These are phyloP conservation scores for Pseudocercospora crystallina DNA, from an alignment of 2,329 filamentous ascomycete species.

Conservation along the genomic window DNA sequence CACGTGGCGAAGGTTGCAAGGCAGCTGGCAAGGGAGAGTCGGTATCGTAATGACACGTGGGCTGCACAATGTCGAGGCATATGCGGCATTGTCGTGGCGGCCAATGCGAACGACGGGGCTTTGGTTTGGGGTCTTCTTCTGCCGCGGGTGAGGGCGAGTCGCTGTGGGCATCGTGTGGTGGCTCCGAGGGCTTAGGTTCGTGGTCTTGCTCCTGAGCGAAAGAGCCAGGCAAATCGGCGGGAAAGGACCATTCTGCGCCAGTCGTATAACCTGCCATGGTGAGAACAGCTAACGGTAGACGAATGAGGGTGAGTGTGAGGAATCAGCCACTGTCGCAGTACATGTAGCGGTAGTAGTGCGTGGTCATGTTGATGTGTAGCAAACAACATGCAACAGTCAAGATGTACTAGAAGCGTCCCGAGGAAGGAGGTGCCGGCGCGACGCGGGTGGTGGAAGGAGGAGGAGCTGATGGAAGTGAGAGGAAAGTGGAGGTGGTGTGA, in stretches of 20 bases:
- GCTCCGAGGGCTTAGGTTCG: background rate
- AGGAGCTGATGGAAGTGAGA: too few species aligned
- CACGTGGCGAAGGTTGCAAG: conserved; percentile 56
- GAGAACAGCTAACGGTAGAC: background rate
- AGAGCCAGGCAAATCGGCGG: conserved; percentile 43
- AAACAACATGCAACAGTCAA: too few species aligned
- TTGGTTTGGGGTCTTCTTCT: conserved; percentile 15
- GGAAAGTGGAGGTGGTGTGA: too few species aligned
- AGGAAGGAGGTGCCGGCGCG: too few species aligned
- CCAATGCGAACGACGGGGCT: conserved; percentile 54
- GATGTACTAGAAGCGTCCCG: too few species aligned
- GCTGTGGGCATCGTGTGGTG: conserved; percentile 1
- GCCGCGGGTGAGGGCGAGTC: conserved; percentile 20
- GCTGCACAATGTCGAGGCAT: conserved; percentile 71
- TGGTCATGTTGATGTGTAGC: too few species aligned
- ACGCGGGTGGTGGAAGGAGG: too few species aligned
- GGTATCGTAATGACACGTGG: conserved; percentile 52
- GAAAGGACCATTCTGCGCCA: conserved; percentile 49
- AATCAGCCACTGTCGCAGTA: conserved; percentile 11
- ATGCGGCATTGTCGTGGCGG: conserved; percentile 80
- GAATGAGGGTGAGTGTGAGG: background rate
- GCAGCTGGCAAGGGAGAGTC: conserved; percentile 55
- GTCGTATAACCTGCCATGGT: conserved; percentile 44
- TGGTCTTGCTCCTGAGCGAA: conserved; percentile 19
- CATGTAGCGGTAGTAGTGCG: too few species aligned